phyloP scores from a whole-genome alignment of 768 basidiomycete species.

The Melanogaster broomeanus region DNA sequence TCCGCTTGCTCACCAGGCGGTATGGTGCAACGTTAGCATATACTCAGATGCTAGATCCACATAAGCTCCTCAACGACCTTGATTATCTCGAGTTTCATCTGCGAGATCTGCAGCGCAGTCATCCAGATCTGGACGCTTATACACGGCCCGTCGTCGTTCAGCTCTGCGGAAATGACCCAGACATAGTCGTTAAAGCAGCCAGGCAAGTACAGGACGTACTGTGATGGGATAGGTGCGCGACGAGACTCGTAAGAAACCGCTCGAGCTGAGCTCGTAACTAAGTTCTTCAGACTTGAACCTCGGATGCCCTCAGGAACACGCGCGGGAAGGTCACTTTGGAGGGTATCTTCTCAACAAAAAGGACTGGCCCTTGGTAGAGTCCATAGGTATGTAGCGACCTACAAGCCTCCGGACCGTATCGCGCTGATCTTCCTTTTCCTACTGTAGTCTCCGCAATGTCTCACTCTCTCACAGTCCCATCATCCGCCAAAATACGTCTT shows the following conservation, averaged over 20 bases:
- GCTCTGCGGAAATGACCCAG: constrained; percentile 71
- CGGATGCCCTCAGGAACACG: constrained; percentile 76
- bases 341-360: constrained; percentile 73
- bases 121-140: constrained; percentile 15
- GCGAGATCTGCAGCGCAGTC: constrained; percentile 47
- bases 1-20: constrained; percentile 58
- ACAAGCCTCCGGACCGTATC: neutral
- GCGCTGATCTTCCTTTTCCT: neutral
- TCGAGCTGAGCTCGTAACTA: constrained; percentile 3
- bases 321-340: constrained; percentile 67
- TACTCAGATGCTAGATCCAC: constrained; percentile 76
- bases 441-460: constrained; percentile 63
- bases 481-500: constrained; percentile 63
- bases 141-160: constrained; percentile 66
- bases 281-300: constrained; percentile 67
- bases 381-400: constrained; percentile 49
- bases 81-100: constrained; percentile 67
- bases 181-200: constrained; percentile 59
- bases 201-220: constrained; percentile 56
- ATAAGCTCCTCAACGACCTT: constrained; percentile 59
- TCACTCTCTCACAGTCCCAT: constrained; percentile 60
- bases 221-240: constrained; percentile 68
- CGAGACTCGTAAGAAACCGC: neutral
- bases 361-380: constrained; percentile 69
- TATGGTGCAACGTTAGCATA: constrained; percentile 70